Base-by-base conservation (phyloP, 2,329 filamentous ascomycete genomes). In the Atkinsonella hypoxylon region DNA sequence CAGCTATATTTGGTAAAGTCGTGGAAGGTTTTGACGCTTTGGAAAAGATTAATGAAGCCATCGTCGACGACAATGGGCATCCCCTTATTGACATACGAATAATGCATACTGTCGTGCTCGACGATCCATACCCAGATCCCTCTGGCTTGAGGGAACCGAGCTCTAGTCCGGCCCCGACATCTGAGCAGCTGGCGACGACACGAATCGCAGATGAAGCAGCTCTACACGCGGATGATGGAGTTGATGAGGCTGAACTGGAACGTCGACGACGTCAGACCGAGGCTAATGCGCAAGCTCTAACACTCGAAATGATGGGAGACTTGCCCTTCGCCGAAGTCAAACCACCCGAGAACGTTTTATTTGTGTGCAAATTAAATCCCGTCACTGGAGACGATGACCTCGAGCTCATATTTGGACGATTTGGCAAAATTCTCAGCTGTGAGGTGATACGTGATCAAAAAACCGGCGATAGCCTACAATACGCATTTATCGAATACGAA, bases 331-430 rank as follows among this genome's bases (percentile, higher is more conserved):
- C 93, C 53, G 93, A 98, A 68, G 90, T 98, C 59, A 94, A 91
- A 60, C 93, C 93, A 4, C 93, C 93, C 0, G 93, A 98, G 70
- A 97, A 98, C 66, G 83, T 98, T 13, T 76, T 98, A 2, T 98
- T 98, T 64, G 90, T 98, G 42, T 98, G 93, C 83, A 98, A 98
- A 66, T 76, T 98, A 42, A 98, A 98, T 60, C 93, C 93, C 0
- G 89, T 98, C 45, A 98, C 93, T 10, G 86, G 88, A 62, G 91
- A 96, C 62, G 86, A 95, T 61, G 93, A 98, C 64, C 74, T 98
- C 45, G 85, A 96, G 64, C 78, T 97, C 56, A 97, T 98, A 55
- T 98, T 98, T 69, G 91, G 88, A 51, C 90, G 93, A 0, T 98
- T 98, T 60, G 93, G 93, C 58, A 91, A 85, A 62, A 95, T 98